Evolutionary conservation across 1,284 basidiomycete genomes (phyloP), one percentile per base, ranked within the genome.

Genomic region (Inonotus hispidus): DNA sequence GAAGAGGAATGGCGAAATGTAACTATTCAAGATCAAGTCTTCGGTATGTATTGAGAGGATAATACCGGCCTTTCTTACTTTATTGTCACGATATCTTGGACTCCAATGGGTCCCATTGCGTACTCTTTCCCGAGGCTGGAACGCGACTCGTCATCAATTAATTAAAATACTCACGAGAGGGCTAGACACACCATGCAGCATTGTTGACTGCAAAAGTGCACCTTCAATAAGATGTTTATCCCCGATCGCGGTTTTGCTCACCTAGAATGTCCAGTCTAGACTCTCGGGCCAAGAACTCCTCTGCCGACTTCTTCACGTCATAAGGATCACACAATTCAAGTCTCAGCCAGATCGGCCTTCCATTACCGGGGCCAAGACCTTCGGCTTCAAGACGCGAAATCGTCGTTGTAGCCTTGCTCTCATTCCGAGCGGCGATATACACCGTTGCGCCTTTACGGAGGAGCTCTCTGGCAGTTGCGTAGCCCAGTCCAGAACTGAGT

Each of bases 341-440:
- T 38, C 61, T 47, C 8, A 66, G 63, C 63, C 63, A 69, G 50
- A 62, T 54, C 25, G 67, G 62, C 29, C 56, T 37, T 1, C 61
- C 71, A 56, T 68, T 53, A 61, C 39, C 43, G 64, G 68, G 4
- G 63, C 19, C n/a, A 21, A 38, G 54, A 23, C 43, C 54, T 50
- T 62, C 60, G 5, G 19, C 29, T 38, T 58, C 27, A 52, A 65
- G 23, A 66, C 50, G 64, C 67, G 67, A 60, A 78, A 72, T 55
- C 68, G 65, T 3, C 65, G 32, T 78, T 74, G 11, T 76, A 76
- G 73, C 76, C 27, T 72, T 74, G 19, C 64, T 57, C 47, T 68
- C 67, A 45, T 65, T 69, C 19, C 77, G 70, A 21, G 71, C 72
- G n/a, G 73, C 73, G 62, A 79, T 67, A 66, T 76, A 77, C 6